Base-by-base conservation (phyloP, 2,329 filamentous ascomycete genomes). In the Intubia oerlemansii region DNA sequence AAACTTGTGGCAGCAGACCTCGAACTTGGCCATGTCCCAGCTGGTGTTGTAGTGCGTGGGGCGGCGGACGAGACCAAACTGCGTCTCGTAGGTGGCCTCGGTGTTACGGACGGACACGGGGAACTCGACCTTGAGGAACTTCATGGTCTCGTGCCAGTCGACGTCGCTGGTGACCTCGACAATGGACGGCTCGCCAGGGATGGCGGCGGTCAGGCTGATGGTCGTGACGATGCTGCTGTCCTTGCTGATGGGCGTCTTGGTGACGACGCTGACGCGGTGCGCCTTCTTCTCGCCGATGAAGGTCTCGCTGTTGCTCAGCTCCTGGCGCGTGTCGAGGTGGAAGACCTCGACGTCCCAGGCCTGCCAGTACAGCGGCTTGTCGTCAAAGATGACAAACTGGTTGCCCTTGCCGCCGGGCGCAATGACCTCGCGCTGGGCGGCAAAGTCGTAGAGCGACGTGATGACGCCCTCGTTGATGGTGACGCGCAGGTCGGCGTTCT, bases 61-160 rank as follows among this genome's bases (percentile, higher is more conserved):
- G 17, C 88, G 68, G 39, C 70, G 70, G 36, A 88, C 73, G 40
- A 93, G 69, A 40, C 85, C 85, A 44, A 80, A 95, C 43, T 92
- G 84, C 7, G 81, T 91, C 51, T 98, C 88, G 48, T 98, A 98
- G 10, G 72, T 79, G 18, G 88, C 88, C 51, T 93, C 82, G 0
- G 76, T 91, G 51, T 85, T 93, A 40, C 71, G 67, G 37, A 95
- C 63, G 42, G 90, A 75, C 36, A 93, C 84, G 0, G 88, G 85
- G 53, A 98, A 98, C 48, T 98, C 88, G 28, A 95, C 85, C 59
- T 98, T 98, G 44, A 98, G 65, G 60, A 95, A 95, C 46, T 88
- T 91, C 75, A 88, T 93, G 10, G 70, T 81, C 50, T 98, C 88
- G 40, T 75, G 77, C 88, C 88, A 98, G 45, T 93, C 80, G n/a